Conservation (phyloP, 1,139 yeast species). For the Lodderomyces beijingensis region DNA sequence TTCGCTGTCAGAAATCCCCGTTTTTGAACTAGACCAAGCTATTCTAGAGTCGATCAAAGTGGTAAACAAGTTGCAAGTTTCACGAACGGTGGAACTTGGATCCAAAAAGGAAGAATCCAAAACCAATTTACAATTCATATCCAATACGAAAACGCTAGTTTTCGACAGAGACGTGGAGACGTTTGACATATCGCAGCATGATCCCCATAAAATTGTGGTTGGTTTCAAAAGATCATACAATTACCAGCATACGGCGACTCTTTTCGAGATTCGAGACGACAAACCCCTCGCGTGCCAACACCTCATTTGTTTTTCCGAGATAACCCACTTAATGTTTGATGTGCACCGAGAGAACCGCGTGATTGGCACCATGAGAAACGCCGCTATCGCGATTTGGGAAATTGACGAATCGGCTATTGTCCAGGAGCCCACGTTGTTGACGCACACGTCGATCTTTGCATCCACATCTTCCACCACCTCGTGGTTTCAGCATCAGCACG, state of each 20-base stretch:
- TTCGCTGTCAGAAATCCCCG: too few species aligned
- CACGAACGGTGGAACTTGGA: conserved; percentile 8
- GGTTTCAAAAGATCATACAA: conserved; percentile 1
- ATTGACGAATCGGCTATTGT: conserved; percentile 12
- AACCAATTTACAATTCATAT: conserved; percentile 2
- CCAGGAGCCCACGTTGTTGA: conserved; percentile 22
- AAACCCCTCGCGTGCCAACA: conserved; percentile 51
- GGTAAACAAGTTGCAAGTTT: conserved; percentile 9
- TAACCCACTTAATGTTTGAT: conserved; percentile 42
- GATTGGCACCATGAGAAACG: conserved; percentile 36
- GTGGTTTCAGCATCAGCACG: conserved; percentile 4
- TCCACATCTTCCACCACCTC: background rate
- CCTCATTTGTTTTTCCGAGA: conserved; percentile 37
- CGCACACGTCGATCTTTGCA: background rate
- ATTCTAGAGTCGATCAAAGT: conserved; percentile 11
- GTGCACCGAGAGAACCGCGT: conserved; percentile 24
- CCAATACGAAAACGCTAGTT: background rate
- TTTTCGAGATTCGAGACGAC: conserved; percentile 19
- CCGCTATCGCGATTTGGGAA: conserved; percentile 40
- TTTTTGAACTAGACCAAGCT: conserved; percentile 9
- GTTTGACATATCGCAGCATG: conserved; percentile 39
- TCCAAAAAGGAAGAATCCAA: conserved; percentile 1
- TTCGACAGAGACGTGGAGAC: conserved; percentile 20
- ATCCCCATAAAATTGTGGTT: conserved; percentile 14
- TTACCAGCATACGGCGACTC: conserved; percentile 26